phyloP scores from a whole-genome alignment of 805 yeast genomes.

The Metschnikowia koreensis region DNA sequence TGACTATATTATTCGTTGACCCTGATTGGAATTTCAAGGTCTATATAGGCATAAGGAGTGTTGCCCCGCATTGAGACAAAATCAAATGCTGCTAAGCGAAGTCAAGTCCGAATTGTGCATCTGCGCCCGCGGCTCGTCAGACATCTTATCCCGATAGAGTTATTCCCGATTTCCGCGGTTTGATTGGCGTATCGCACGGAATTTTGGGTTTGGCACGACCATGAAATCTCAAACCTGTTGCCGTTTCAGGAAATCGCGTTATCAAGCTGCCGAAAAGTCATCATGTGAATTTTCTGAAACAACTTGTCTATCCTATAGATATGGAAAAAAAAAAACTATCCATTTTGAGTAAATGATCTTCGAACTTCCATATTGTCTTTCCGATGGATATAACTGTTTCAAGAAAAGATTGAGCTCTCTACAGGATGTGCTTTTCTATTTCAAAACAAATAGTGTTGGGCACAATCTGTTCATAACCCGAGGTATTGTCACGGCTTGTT shows the following conservation, averaged over 20 bases:
- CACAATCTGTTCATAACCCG: too few relatives aligned
- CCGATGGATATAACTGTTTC: too few relatives aligned
- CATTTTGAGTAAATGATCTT: background rate
- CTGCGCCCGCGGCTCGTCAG: background rate
- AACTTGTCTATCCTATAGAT: background rate
- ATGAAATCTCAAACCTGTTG: background rate
- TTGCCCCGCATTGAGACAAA: slow-evolving; percentile 7
- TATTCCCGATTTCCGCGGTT: background rate
- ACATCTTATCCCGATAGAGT: background rate
- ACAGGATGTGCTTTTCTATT: too few relatives aligned
- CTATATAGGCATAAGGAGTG: background rate
- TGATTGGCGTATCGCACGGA: background rate
- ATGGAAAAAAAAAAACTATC: background rate
- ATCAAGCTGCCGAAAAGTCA: background rate
- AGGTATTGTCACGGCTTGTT: too few relatives aligned
- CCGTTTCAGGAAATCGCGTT: background rate
- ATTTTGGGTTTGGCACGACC: slow-evolving; percentile 8
- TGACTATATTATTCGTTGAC: background rate
- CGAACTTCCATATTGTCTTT: too few relatives aligned
- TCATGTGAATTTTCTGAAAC: background rate
- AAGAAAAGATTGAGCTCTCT: too few relatives aligned
- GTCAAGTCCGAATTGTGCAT: slow-evolving; percentile 5
- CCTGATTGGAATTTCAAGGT: background rate
- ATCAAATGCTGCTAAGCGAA: slow-evolving; percentile 2
- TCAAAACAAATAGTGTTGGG: too few relatives aligned